Evolutionary conservation across 805 yeast species (phyloP), one percentile per base, ranked within the genome.

Genomic region (Ogataea siamensis): DNA sequence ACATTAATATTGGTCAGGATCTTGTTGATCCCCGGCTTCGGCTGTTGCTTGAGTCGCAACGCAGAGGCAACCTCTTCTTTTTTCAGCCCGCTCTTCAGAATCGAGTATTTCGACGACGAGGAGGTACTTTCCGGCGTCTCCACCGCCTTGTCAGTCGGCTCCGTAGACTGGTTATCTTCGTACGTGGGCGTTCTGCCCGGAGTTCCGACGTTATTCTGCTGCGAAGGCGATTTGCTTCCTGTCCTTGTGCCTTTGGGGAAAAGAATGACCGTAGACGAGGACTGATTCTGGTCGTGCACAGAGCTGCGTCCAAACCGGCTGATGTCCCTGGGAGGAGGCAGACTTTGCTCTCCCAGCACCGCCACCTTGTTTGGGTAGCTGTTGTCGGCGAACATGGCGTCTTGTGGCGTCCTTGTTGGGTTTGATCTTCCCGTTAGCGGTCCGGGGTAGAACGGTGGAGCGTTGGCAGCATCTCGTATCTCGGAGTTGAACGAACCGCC

Each of bases 1-100:
- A 93, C 96, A 28, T 87, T 87, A 28, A 93, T 82, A 45, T 87
- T 85, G 0, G 97, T 96, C 13, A 91, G 71, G 14, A 93, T 89
- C 37, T 79, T 82, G 13, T 74, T 75, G 5, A 75, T 65, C 8
- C 74, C 64, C 4, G 63, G 51, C 28, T 64, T 65, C 21, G 53
- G 54, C 23, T 49, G 42, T 13, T 40, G 46, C 22, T 39, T 40
- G 14, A 37, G 36, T 19, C 38, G 40, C 39, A 42, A 16, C 7
- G 45, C 45, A 2, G 47, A 40, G 5, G 45, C 46, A 5, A 40
- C 46, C 7, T 42, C 50, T 21, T 46, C 50, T 19, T 40, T 37
- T 15, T 29, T 42, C 23, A 37, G 17, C 5, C 42, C 45, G 16
- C 30, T 32, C 28, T 27, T 24, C 16, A 34, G 16, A n/a, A 14